A percentile compares a stretch with the other conserved stretches of the same genome.
These are phyloP conservation scores for Aspergillus caelatus DNA, from an alignment of 2,329 filamentous ascomycete genomes.

Conservation along the genomic window DNA sequence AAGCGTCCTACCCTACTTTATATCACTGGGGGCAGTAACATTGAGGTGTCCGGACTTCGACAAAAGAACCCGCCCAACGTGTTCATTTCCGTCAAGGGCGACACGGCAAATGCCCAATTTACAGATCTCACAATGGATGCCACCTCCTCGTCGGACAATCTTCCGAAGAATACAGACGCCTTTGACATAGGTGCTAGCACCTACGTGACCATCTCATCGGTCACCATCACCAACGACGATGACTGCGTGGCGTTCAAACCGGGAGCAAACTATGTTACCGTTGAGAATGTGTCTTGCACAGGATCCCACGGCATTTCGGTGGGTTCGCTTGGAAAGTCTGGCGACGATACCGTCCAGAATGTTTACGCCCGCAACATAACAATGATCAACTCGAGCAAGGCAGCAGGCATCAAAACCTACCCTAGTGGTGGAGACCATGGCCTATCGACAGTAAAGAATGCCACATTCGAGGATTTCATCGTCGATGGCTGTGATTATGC, in stretches of 20 bases:
- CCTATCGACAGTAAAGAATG: slow-evolving; percentile 44
- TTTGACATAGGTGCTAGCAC: slow-evolving; percentile 47
- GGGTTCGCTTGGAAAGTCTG: slow-evolving; percentile 47
- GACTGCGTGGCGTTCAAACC: slow-evolving; percentile 53
- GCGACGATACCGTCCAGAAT: slow-evolving; percentile 48
- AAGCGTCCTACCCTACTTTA: slow-evolving; percentile 47
- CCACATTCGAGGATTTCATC: slow-evolving; percentile 44
- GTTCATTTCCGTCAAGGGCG: slow-evolving; percentile 46
- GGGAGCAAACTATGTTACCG: slow-evolving; percentile 43
- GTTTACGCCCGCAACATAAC: slow-evolving; percentile 44
- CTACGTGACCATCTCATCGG: slow-evolving; percentile 40
- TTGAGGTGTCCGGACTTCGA: slow-evolving; percentile 41
- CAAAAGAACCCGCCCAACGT: slow-evolving; percentile 51
- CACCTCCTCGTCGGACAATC: slow-evolving; percentile 41
- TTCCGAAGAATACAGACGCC: slow-evolving; percentile 48
- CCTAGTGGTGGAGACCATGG: slow-evolving; percentile 42
- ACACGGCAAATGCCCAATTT: slow-evolving; percentile 40
- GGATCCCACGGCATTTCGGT: slow-evolving; percentile 54
- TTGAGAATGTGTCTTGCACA: slow-evolving; percentile 47
- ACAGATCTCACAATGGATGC: slow-evolving; percentile 43
- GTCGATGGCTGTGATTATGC: slow-evolving; percentile 47
- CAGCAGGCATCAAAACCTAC: slow-evolving; percentile 52
- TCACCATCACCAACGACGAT: slow-evolving; percentile 46
- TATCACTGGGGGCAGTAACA: slow-evolving; percentile 43
- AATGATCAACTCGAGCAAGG: slow-evolving; percentile 49